These are phyloP conservation scores for Pinus taeda DNA, from an alignment of 75 land plant species.

Conservation along the genomic window DNA sequence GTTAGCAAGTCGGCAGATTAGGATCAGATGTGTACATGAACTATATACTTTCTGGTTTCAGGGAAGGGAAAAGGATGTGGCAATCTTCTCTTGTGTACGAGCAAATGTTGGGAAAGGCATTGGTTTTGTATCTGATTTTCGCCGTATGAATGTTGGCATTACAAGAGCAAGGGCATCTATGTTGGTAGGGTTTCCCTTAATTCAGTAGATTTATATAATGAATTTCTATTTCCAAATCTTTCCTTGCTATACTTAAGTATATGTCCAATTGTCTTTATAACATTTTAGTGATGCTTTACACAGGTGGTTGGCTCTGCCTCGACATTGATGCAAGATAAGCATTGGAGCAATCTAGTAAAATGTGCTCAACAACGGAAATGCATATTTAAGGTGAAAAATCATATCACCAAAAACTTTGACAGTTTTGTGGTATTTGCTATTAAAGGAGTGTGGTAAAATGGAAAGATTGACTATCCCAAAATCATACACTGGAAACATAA, in stretches of 20 bases:
- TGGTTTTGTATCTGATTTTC: constrained; percentile 89
- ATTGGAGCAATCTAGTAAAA: constrained; percentile 78
- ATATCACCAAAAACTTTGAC: too few relatives aligned
- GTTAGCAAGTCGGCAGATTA: not conserved
- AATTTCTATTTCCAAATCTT: not conserved
- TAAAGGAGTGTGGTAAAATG: too few relatives aligned
- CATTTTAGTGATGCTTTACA: constrained; percentile 7
- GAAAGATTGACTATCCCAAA: too few relatives aligned
- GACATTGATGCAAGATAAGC: constrained; percentile 74
- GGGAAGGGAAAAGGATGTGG: constrained; percentile 96
- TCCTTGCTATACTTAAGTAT: constrained; percentile 11
- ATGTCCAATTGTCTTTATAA: not conserved
- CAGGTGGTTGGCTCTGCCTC: constrained; percentile 93
- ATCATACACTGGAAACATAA: too few relatives aligned
- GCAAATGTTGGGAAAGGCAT: constrained; percentile 67
- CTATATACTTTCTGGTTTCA: constrained; percentile 15
- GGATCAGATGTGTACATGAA: not conserved
- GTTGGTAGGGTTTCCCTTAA: constrained; percentile 45
- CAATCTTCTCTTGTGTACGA: constrained; percentile 94
- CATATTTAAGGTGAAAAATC: constrained; percentile 55
- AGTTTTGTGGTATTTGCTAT: too few relatives aligned
- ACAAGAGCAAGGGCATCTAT: constrained; percentile 90
- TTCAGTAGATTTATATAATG: not conserved
- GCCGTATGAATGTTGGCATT: constrained; percentile 97
- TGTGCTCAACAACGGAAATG: constrained; percentile 59